These are phyloP conservation scores for Talaromyces ruber DNA, from an alignment of 495 filamentous ascomycete species.

Conservation along the genomic window DNA sequence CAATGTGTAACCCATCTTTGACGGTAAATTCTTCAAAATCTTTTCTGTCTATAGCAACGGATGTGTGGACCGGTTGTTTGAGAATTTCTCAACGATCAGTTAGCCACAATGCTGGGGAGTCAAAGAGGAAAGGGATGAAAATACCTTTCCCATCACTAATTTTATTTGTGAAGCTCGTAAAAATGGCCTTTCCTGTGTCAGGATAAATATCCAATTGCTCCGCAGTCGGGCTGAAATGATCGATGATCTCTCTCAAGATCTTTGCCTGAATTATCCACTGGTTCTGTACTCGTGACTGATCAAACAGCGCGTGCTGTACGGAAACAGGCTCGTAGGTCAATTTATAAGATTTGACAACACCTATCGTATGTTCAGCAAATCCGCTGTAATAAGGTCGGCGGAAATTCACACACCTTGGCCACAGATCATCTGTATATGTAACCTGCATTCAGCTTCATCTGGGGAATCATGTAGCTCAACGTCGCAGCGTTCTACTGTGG, in stretches of 20 bases:
- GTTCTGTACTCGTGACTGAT: conserved; percentile 58
- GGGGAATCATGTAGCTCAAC: conserved; percentile 69
- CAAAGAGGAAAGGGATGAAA: background rate
- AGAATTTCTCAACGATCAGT: conserved; percentile 56
- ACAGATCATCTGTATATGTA: conserved; percentile 76
- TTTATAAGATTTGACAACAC: conserved; percentile 85
- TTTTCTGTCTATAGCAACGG: conserved; percentile 72
- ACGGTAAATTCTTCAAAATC: conserved; percentile 82
- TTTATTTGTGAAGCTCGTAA: conserved; percentile 95
- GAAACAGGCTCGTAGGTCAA: conserved; percentile 80
- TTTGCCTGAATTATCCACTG: conserved; percentile 70
- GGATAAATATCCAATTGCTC: conserved; percentile 86
- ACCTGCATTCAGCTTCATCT: conserved; percentile 63
- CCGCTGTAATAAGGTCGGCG: background rate
- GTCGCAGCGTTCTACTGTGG: conserved; percentile 79
- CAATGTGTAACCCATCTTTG: conserved; percentile 73
- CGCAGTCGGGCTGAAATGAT: conserved; percentile 84
- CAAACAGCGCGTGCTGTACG: conserved; percentile 82
- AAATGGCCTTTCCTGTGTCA: conserved; percentile 60
- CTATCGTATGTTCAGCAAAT: conserved; percentile 24
- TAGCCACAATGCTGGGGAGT: background rate
- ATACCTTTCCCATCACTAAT: conserved; percentile 72
- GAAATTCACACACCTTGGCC: conserved; percentile 55
- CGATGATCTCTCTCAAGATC: conserved; percentile 73
- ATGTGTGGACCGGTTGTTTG: conserved; percentile 89